A percentile compares a stretch with the other conserved stretches of the same genome.
phyloP scores from a whole-genome alignment of 176 grass and related monocot genomes.

The Alopecurus myosuroides region DNA sequence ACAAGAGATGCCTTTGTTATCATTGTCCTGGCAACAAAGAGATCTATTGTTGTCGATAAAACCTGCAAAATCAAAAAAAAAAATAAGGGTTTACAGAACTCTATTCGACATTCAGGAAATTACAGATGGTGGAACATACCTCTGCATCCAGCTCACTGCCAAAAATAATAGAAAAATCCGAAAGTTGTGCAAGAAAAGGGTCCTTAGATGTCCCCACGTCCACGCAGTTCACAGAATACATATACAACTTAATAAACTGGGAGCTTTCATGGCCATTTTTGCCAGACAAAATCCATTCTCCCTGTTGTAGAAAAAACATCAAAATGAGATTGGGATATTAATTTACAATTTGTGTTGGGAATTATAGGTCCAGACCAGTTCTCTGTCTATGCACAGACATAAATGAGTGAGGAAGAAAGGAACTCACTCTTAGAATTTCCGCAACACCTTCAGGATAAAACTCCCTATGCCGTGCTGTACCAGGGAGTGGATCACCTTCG shows the following conservation, averaged over 20 bases:
- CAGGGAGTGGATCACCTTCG: slow-evolving; percentile 93
- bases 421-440: slow-evolving; percentile 67
- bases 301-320: slow-evolving; percentile 48
- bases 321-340: slow-evolving; percentile 9
- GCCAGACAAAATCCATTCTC: slow-evolving; percentile 97
- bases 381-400: slow-evolving; percentile 16
- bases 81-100: not conserved
- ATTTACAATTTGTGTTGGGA: not conserved
- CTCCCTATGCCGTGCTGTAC: slow-evolving; percentile 90
- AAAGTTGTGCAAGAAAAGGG: slow-evolving; percentile 78
- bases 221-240: slow-evolving; percentile 86
- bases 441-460: slow-evolving; percentile 99
- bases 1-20: slow-evolving; percentile 99
- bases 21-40: slow-evolving; percentile 99
- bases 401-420: slow-evolving; percentile 17
- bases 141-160: slow-evolving; percentile 99
- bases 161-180: slow-evolving; percentile 89
- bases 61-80: slow-evolving; percentile 53
- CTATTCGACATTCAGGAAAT: not conserved
- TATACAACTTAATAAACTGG: slow-evolving; percentile 64
- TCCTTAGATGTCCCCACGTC: slow-evolving; percentile 78
- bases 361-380: not conserved
- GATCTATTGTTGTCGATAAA: slow-evolving; percentile 99
- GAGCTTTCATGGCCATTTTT: slow-evolving; percentile 48
- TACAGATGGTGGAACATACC: slow-evolving; percentile 39